These are phyloP conservation scores for Dryadomyces quercus-mongolicae DNA, from an alignment of 2,329 filamentous ascomycete genomes.

Conservation along the genomic window DNA sequence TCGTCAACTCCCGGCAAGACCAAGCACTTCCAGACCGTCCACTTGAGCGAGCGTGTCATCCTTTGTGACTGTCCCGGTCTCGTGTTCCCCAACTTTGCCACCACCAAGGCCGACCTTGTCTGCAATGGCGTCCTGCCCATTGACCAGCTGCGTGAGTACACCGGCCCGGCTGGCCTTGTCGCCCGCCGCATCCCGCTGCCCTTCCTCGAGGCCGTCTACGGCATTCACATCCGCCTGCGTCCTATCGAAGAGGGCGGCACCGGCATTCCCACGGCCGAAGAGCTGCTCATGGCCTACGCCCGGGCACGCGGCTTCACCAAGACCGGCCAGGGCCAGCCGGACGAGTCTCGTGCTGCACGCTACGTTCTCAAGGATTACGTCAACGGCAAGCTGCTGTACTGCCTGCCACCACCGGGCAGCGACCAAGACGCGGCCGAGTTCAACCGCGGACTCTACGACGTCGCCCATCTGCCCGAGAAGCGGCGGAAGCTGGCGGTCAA, in stretches of 20 bases:
- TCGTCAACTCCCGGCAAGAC: constrained; percentile 97
- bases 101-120: constrained; percentile 90
- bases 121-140: constrained; percentile 93
- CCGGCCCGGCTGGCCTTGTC: constrained; percentile 73
- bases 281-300: constrained; percentile 78
- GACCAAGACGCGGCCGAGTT: constrained; percentile 54
- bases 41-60: constrained; percentile 78
- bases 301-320: constrained; percentile 83
- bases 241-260: constrained; percentile 87
- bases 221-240: constrained; percentile 73
- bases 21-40: constrained; percentile 98
- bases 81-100: constrained; percentile 96
- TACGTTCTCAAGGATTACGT: constrained; percentile 95
- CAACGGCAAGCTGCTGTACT: constrained; percentile 86
- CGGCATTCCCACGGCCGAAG: constrained; percentile 70
- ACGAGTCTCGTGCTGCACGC: constrained; percentile 83
- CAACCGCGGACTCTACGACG: constrained; percentile 81
- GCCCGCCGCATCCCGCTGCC: constrained; percentile 73
- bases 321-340: constrained; percentile 77
- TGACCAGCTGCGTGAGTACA: constrained; percentile 89
- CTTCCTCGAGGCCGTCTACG: constrained; percentile 88
- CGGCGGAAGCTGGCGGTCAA: constrained; percentile 45
- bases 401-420: constrained; percentile 65
- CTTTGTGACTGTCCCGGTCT: constrained; percentile 97
- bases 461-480: constrained; percentile 69